A percentile compares a stretch with the other conserved stretches of the same genome.
phyloP scores from a whole-genome alignment of 441 rosid genomes.

The Adansonia gregorii region DNA sequence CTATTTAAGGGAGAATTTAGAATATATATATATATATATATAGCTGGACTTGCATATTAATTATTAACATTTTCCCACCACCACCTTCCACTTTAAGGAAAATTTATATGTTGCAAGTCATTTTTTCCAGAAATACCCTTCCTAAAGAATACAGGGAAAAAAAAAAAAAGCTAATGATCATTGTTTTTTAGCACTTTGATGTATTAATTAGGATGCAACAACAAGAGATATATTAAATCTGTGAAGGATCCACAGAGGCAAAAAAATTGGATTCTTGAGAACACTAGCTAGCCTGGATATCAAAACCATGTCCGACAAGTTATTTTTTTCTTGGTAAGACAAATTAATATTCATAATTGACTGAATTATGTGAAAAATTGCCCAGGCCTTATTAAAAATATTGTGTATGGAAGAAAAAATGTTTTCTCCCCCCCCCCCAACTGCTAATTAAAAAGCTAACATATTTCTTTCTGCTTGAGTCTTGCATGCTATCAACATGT shows the following conservation, averaged over 20 bases:
- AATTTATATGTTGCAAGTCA: conserved; percentile 13
- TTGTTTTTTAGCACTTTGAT: background rate
- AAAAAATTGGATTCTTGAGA: conserved; percentile 4
- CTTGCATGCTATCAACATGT: conserved; percentile 7
- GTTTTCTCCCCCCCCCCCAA: background rate
- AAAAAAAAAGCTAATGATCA: background rate
- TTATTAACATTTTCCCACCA: conserved; percentile 6
- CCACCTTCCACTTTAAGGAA: conserved; percentile 18
- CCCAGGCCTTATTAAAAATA: background rate
- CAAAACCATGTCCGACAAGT: background rate
- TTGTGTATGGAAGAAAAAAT: background rate
- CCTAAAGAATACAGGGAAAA: background rate
- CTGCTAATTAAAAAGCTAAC: conserved; percentile 4
- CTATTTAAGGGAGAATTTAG: conserved; percentile 20
- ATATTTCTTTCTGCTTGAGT: background rate
- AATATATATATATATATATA: background rate
- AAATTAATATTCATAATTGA: background rate
- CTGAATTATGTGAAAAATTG: background rate
- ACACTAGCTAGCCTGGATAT: conserved; percentile 11
- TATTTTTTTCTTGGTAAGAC: too few relatives aligned
- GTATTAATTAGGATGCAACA: conserved; percentile 18
- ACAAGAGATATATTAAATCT: background rate
- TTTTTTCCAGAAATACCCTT: background rate
- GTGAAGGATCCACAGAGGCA: conserved; percentile 6
- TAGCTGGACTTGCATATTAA: conserved; percentile 19